phyloP scores from a whole-genome alignment of 805 yeast genomes.

The Yamadazyma tumulicola region DNA sequence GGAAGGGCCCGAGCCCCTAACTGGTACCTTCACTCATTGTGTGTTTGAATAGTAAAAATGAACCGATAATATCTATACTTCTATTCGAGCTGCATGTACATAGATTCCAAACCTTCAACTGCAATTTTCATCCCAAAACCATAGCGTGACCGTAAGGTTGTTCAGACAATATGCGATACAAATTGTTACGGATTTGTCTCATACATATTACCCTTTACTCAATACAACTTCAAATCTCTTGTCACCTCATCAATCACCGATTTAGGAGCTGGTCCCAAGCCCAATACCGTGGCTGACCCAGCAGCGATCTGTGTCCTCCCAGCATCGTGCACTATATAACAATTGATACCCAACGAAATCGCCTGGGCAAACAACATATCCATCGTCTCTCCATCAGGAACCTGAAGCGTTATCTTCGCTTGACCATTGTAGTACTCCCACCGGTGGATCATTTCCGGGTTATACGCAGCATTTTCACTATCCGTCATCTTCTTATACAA shows the following conservation, averaged over 20 bases:
- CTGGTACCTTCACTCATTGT: too few species aligned
- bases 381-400: slow-evolving; percentile 65
- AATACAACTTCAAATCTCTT: slow-evolving; percentile 71
- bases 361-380: slow-evolving; percentile 79
- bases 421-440: slow-evolving; percentile 84
- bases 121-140: too few species aligned
- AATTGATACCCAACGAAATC: slow-evolving; percentile 70
- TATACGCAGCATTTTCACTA: slow-evolving; percentile 49
- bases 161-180: too few species aligned
- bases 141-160: too few species aligned
- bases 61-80: too few species aligned
- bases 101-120: too few species aligned
- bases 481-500: slow-evolving; percentile 68
- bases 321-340: slow-evolving; percentile 87
- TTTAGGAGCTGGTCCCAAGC: slow-evolving; percentile 95
- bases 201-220: too few species aligned
- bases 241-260: slow-evolving; percentile 76
- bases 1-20: too few species aligned
- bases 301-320: slow-evolving; percentile 97
- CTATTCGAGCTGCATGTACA: too few species aligned
- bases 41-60: too few species aligned
- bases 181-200: too few species aligned
- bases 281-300: slow-evolving; percentile 94
- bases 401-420: slow-evolving; percentile 87
- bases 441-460: slow-evolving; percentile 60